A percentile compares a stretch with the other conserved stretches of the same genome.
phyloP scores from a whole-genome alignment of 2,329 filamentous ascomycete species.

The Pestalotiopsis sp. region DNA sequence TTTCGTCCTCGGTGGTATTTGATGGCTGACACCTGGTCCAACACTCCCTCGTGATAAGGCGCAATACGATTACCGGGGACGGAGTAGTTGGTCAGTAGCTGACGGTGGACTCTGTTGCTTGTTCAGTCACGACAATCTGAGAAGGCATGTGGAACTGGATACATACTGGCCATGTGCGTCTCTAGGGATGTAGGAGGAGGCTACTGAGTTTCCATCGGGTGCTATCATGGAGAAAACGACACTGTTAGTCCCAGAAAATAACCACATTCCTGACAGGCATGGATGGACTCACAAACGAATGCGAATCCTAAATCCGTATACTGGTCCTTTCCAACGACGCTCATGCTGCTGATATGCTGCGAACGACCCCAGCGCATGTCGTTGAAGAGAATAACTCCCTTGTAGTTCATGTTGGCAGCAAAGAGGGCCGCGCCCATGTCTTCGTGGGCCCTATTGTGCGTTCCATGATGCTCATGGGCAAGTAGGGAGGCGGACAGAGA shows the following conservation, averaged over 20 bases:
- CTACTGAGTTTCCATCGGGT: conserved; percentile 35
- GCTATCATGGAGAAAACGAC: conserved; percentile 26
- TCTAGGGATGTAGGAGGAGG: conserved; percentile 44
- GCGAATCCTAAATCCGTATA: conserved; percentile 43
- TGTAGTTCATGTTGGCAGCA: conserved; percentile 39
- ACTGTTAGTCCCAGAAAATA: conserved; percentile 16
- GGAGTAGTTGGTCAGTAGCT: conserved; percentile 22
- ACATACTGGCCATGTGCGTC: conserved; percentile 45
- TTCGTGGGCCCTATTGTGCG: conserved; percentile 19
- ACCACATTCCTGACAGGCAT: neutral
- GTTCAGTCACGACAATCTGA: neutral
- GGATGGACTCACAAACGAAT: conserved; percentile 45
- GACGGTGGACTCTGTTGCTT: conserved; percentile 21
- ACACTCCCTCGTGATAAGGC: conserved; percentile 35
- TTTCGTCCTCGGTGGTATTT: conserved; percentile 42
- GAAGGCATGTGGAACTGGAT: neutral
- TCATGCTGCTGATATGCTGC: conserved; percentile 42
- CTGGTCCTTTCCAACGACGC: conserved; percentile 40
- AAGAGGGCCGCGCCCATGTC: conserved; percentile 39
- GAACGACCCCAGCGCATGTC: conserved; percentile 22
- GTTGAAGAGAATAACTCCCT: conserved; percentile 41
- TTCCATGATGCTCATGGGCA: conserved; percentile 34
- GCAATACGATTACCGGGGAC: conserved; percentile 10
- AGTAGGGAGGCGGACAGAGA: conserved; percentile 37
- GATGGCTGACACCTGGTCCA: conserved; percentile 47